A percentile compares a stretch with the other conserved stretches of the same genome.
These are phyloP conservation scores for Tulasnella sp. DNA, from an alignment of 768 basidiomycete genomes.

Conservation along the genomic window DNA sequence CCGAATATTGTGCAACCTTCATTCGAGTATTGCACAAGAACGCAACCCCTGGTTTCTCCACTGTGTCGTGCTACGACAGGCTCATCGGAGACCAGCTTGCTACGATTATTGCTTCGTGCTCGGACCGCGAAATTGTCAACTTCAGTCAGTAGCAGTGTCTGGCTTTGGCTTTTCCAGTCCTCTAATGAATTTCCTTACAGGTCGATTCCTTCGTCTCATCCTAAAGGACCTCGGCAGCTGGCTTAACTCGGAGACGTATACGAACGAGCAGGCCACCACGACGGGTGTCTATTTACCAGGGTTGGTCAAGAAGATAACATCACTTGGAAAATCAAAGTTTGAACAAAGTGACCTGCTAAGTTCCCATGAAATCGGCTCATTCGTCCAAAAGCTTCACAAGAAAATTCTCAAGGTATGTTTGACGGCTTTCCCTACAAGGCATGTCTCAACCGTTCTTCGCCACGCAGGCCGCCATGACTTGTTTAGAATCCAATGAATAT, in stretches of 20 bases:
- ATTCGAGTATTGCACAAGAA: constrained; percentile 81
- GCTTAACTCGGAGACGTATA: constrained; percentile 55
- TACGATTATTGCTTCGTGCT: constrained; percentile 84
- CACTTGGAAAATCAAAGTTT: constrained; percentile 16
- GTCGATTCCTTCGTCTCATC: constrained; percentile 80
- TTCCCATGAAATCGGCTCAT: constrained; percentile 65
- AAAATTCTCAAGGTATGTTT: constrained; percentile 63
- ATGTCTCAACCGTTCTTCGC: not conserved
- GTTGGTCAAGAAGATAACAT: constrained; percentile 9
- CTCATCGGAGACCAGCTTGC: constrained; percentile 83
- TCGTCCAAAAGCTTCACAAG: constrained; percentile 81
- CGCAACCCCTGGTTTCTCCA: constrained; percentile 87
- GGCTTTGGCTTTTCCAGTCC: not conserved
- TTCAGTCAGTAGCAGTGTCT: constrained; percentile 57
- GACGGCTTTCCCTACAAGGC: not conserved
- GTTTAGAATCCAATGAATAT: constrained; percentile 83
- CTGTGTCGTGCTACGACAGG: constrained; percentile 78
- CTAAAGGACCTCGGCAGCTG: constrained; percentile 75
- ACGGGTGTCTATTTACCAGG: constrained; percentile 14
- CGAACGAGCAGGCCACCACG: constrained; percentile 46
- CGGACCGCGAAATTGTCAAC: constrained; percentile 93
- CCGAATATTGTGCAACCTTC: constrained; percentile 88
- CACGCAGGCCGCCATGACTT: constrained; percentile 67
- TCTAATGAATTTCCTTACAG: constrained; percentile 42
- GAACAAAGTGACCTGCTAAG: constrained; percentile 52